A percentile compares a stretch with the other conserved stretches of the same genome.
These are phyloP conservation scores for Talaromyces sp. DNA, from an alignment of 2,329 filamentous ascomycete genomes.

Conservation along the genomic window DNA sequence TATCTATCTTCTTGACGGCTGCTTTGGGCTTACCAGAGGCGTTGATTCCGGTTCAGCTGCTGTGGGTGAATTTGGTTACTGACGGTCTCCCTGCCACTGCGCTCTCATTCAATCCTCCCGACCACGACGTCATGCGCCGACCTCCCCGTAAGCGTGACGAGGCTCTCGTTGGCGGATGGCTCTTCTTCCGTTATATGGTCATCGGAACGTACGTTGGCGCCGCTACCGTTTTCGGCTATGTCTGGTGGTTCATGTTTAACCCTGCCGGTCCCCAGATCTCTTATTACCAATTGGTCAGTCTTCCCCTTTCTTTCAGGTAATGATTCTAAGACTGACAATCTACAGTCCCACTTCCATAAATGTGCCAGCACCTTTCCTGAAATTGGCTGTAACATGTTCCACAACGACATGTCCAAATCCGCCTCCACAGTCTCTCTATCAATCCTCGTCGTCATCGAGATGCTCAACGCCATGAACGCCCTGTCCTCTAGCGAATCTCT, in stretches of 20 bases:
- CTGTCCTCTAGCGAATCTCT: slow-evolving; percentile 93
- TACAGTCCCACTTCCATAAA: slow-evolving; percentile 78
- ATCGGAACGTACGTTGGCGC: slow-evolving; percentile 93
- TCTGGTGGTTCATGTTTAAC: slow-evolving; percentile 99
- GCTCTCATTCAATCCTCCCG: slow-evolving; percentile 96
- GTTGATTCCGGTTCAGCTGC: slow-evolving; percentile 89
- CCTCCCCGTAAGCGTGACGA: slow-evolving; percentile 89
- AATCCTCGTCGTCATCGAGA: slow-evolving; percentile 92
- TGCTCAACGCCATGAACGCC: slow-evolving; percentile 99
- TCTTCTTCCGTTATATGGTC: slow-evolving; percentile 96
- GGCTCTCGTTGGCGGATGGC: slow-evolving; percentile 85
- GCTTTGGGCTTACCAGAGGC: slow-evolving; percentile 97
- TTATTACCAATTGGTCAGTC: slow-evolving; percentile 72
- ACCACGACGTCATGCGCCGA: slow-evolving; percentile 95
- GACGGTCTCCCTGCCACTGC: slow-evolving; percentile 95
- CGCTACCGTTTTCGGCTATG: slow-evolving; percentile 93
- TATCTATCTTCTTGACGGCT: slow-evolving; percentile 96
- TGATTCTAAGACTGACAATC: slow-evolving; percentile 15
- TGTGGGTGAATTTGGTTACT: slow-evolving; percentile 98
- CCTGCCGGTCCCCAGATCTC: slow-evolving; percentile 81
- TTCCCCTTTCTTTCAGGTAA: background rate
- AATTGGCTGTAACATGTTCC: slow-evolving; percentile 90
- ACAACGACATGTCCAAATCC: slow-evolving; percentile 76
- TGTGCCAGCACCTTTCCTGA: slow-evolving; percentile 82
- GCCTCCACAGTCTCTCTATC: slow-evolving; percentile 92